Evolutionary conservation across 2,329 filamentous ascomycete genomes (phyloP), one percentile per base, ranked within the genome.

Genomic region (Shiraia bambusicola): DNA sequence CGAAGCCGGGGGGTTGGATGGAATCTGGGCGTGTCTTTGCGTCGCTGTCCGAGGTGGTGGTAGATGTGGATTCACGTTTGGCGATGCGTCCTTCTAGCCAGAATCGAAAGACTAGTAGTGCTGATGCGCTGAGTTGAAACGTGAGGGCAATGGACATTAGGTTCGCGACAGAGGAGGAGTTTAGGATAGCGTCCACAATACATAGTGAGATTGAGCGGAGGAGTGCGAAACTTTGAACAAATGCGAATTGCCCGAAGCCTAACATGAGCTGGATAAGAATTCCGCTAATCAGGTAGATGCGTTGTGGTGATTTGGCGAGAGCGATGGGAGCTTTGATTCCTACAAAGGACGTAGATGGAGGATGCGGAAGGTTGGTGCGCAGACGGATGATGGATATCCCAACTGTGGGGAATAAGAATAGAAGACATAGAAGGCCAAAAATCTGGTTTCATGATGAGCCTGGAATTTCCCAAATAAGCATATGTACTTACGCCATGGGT

Each of bases 81-180:
- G 58, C 58, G 10, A 64, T 58, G 29, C 56, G 50, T 15, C 52
- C 50, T 39, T 64, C 61, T n/a, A 64, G 38, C 47, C 55, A 63
- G 3, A 42, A 37, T 14, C 61, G 42, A 12, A 63, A 35, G 3
- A 47, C 52, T 1, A 61, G 26, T n/a, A 63, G 26, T 10, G 44
- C 52, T 6, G 47, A 50, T 1, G 58, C 49, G 19, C 47, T 50
- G 28, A 63, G 43, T 22, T 62, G 58, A 2, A 55, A 7, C 47
- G 61, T 54, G 25, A 59, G 29, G 0, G 62, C 24, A 1, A 54
- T 11, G 10, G 40, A 51, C 11, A 56, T 31, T 1, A 59, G 25
- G 2, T 47, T 50, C 1, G 51, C 53, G 3, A 59, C 40, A 1
- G 36, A 10, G 19, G 42, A 39, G 0, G 59, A 54, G 4, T 47